Percentiles rank a stretch among this genome's conserved stretches.
Conservation (phyloP, 2,329 filamentous ascomycete species). For the Diaporthe sp. region DNA sequence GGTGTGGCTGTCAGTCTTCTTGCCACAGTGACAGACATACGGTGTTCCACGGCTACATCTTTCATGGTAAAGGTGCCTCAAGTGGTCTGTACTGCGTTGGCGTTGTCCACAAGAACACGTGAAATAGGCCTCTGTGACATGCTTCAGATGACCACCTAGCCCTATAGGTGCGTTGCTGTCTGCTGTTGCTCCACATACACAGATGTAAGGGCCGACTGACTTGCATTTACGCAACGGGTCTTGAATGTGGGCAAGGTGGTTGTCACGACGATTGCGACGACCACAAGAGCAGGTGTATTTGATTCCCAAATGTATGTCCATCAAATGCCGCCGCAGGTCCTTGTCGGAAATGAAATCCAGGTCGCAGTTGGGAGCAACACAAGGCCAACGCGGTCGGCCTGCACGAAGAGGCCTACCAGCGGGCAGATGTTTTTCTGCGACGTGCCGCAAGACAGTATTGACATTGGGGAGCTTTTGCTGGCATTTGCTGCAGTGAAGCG, state of each 20-base stretch:
- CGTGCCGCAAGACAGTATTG: background rate
- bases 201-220: background rate
- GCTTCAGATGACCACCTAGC: background rate
- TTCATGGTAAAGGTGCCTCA: background rate
- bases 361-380: background rate
- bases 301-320: background rate
- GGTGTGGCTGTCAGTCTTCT: background rate
- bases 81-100: background rate
- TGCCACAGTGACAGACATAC: conserved; percentile 19
- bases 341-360: background rate
- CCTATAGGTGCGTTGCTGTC: background rate
- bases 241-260: background rate
- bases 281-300: conserved; percentile 16
- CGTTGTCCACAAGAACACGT: background rate
- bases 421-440: background rate
- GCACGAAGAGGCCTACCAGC: no score
- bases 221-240: background rate
- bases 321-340: conserved; percentile 1
- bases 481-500: background rate
- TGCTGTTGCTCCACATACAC: background rate
- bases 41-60: background rate
- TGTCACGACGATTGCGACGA: background rate
- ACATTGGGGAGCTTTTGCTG: background rate
- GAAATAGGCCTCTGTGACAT: background rate
- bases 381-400: background rate